Conservation (phyloP, 75 land plant genomes). For the Sequoia sempervirens region DNA sequence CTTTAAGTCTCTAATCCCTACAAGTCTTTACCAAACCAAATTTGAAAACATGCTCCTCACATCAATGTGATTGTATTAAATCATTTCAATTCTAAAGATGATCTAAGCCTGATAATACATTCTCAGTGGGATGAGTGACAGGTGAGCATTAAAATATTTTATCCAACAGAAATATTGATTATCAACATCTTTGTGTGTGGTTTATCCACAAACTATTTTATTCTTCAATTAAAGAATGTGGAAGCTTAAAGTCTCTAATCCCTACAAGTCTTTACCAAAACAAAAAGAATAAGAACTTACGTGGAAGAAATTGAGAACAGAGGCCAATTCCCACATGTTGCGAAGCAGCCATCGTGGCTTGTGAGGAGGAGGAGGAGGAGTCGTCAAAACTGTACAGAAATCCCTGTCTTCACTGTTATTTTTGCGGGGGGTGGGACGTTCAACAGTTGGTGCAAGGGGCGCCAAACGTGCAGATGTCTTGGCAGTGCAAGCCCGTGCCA, state of each 20-base stretch:
- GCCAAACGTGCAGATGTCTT: slow-evolving; percentile 5
- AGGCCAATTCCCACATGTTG: slow-evolving; percentile 87
- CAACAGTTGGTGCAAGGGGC: neutral
- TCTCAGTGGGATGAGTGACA: neutral
- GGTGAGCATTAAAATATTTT: neutral
- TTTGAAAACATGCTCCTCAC: neutral
- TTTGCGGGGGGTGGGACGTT: neutral
- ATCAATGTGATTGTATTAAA: too few relatives aligned
- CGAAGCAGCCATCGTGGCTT: slow-evolving; percentile 41
- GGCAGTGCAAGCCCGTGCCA: slow-evolving; percentile 6
- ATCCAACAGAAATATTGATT: neutral
- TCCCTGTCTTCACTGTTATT: slow-evolving; percentile 5
- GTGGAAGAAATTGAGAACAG: slow-evolving; percentile 69
- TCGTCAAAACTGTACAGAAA: slow-evolving; percentile 3
- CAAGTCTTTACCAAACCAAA: neutral
- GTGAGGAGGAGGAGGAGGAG: slow-evolving; percentile 7
- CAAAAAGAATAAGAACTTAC: slow-evolving; percentile 23
- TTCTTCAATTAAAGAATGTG: neutral
- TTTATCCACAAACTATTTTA: neutral
- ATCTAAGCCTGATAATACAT: neutral
- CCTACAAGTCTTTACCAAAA: neutral
- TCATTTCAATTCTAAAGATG: neutral
- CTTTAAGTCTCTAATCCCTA: neutral
- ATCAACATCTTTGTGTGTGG: neutral
- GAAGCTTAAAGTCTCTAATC: neutral